Base-by-base conservation (phyloP, 495 filamentous ascomycete genomes). In the Hypoxylon cercidicola region DNA sequence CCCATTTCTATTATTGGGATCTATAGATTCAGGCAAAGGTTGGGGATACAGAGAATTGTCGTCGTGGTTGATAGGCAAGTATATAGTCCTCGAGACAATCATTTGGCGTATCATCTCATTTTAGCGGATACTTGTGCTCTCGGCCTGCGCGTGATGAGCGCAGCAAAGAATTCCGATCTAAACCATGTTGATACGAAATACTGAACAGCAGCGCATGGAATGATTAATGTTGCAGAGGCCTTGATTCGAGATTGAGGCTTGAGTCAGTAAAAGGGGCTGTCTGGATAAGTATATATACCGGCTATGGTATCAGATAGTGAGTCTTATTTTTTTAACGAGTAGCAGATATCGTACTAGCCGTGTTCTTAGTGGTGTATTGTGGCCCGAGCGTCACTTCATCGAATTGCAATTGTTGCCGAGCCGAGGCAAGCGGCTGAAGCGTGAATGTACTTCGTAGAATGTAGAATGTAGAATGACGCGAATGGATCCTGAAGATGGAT, bases 71-170 rank as follows among this genome's bases (percentile, higher is more conserved):
- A n/a, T n/a, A n/a, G n/a, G n/a, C n/a, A n/a, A n/a, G n/a, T n/a
- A n/a, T n/a, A n/a, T n/a, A n/a, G n/a, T n/a, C n/a, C n/a, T n/a
- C n/a, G n/a, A n/a, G n/a, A n/a, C n/a, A n/a, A n/a, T n/a, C n/a
- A n/a, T n/a, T n/a, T n/a, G n/a, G n/a, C n/a, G n/a, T n/a, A n/a
- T n/a, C n/a, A n/a, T n/a, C n/a, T n/a, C n/a, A n/a, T n/a, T n/a
- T n/a, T n/a, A n/a, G 74, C 75, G 32, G 82, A 84, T 55, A 78
- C 75, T 3, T 70, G 80, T 18, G 79, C 80, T 47, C 75, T 85
- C 10, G 74, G 74, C 19, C 84, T 81, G 83, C 66, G 66, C n/a
- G 39, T 69, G 13, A 60, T 32, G 13, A 32, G 37, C 1, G 67
- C 47, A 16, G 16, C 51, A 8, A 62, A 63, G 49, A 28, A 55